Percentiles rank a stretch among this genome's conserved stretches.
phyloP scores from a whole-genome alignment of 1,284 basidiomycete species.

The Melampsora americana region DNA sequence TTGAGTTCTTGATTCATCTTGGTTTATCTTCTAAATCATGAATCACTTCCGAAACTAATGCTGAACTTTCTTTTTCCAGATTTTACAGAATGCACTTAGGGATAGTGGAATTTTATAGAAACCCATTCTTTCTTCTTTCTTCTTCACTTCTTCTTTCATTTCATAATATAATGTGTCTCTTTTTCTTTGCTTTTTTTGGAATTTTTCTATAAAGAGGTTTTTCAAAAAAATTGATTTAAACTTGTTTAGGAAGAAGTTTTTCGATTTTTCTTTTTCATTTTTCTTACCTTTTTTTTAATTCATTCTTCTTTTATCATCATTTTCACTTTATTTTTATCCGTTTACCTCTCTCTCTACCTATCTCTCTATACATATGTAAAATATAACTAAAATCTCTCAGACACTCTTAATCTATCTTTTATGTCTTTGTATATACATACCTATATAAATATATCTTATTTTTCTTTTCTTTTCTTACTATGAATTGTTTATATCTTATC shows the following conservation, averaged over 20 bases:
- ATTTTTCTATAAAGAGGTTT: background rate
- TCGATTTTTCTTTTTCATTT: too few species aligned
- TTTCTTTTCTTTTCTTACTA: background rate
- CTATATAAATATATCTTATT: background rate
- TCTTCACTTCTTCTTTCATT: background rate
- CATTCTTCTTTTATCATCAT: too few species aligned
- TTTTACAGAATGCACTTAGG: constrained; percentile 79
- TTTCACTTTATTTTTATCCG: too few species aligned
- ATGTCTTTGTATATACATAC: background rate
- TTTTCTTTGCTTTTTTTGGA: background rate
- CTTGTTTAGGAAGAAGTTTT: too few species aligned
- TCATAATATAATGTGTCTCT: background rate
- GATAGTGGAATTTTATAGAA: constrained; percentile 69
- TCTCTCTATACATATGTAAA: constrained; percentile 4
- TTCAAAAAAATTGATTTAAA: background rate
- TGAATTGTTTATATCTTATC: background rate
- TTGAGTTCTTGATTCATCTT: background rate
- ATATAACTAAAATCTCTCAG: background rate
- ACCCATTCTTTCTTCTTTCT: background rate
- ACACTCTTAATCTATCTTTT: background rate
- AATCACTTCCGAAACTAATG: too few species aligned
- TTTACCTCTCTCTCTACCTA: background rate
- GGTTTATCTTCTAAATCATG: too few species aligned
- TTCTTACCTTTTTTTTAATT: too few species aligned
- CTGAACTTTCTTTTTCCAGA: constrained; percentile 56